These are phyloP conservation scores for Chlorella sp. DNA, from an alignment of 139 green algal species.

Conservation along the genomic window DNA sequence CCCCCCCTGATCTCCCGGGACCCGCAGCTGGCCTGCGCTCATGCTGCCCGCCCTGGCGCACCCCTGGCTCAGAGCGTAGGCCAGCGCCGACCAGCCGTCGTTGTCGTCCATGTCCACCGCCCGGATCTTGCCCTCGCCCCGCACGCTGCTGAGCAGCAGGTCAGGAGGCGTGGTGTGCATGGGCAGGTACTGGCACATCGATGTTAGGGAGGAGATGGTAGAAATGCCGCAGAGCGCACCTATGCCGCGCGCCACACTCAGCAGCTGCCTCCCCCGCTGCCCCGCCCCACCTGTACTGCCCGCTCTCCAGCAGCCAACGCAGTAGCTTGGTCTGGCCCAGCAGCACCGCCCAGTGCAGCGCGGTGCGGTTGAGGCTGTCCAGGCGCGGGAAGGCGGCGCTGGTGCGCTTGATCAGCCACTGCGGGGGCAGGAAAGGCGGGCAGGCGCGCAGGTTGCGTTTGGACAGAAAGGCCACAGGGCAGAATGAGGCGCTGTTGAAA, in stretches of 20 bases:
- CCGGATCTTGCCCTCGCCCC: neutral
- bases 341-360: neutral
- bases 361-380: neutral
- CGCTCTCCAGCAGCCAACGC: constrained; percentile 11
- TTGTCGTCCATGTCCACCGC: neutral
- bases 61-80: neutral
- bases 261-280: too few relatives aligned
- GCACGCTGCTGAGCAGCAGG: neutral
- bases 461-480: neutral
- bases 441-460: neutral
- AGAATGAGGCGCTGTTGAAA: too few relatives aligned
- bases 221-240: too few relatives aligned
- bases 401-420: constrained; percentile 22
- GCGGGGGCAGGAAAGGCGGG: too few relatives aligned
- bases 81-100: neutral
- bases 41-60: too few relatives aligned
- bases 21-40: too few relatives aligned
- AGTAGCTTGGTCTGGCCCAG: neutral
- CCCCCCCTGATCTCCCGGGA: too few relatives aligned
- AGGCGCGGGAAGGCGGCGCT: neutral
- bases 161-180: neutral
- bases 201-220: too few relatives aligned
- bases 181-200: too few relatives aligned
- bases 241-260: too few relatives aligned
- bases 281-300: neutral